These are phyloP conservation scores for Acanthamoeba royreba DNA, from an alignment of 208 protist species.

Conservation along the genomic window DNA sequence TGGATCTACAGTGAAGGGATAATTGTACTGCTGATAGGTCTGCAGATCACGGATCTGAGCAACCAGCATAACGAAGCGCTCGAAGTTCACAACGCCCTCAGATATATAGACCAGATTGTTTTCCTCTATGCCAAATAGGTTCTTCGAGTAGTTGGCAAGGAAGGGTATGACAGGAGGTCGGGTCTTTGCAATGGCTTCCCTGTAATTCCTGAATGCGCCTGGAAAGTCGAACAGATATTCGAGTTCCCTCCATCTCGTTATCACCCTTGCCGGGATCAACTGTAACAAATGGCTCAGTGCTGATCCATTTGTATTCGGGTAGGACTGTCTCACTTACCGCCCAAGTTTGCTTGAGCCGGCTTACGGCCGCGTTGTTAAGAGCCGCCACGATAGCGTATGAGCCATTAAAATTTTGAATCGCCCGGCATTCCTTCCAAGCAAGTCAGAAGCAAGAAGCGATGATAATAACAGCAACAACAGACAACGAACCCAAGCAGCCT, in stretches of 20 bases:
- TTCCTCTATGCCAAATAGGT: slow-evolving; percentile 6
- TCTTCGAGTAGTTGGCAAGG: slow-evolving; percentile 2
- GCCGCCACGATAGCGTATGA: background rate
- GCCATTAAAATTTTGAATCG: background rate
- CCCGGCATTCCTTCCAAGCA: background rate
- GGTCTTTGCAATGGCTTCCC: background rate
- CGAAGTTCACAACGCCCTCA: background rate
- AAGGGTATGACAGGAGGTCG: background rate
- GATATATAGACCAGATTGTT: background rate
- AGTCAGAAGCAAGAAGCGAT: background rate
- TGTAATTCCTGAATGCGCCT: background rate
- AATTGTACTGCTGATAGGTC: background rate
- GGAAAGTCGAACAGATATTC: background rate
- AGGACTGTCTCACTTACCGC: background rate
- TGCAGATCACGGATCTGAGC: background rate
- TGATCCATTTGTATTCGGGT: too few relatives aligned
- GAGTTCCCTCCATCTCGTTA: background rate
- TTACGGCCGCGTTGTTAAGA: background rate
- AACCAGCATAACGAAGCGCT: background rate
- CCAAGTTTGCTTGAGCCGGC: background rate
- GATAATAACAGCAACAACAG: background rate
- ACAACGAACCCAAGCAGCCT: background rate
- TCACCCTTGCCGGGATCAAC: background rate
- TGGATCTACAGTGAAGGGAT: background rate
- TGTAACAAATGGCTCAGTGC: too few relatives aligned